Evolutionary conservation across 768 basidiomycete genomes (phyloP).

Genomic region (Xanthoconium purpureum): DNA sequence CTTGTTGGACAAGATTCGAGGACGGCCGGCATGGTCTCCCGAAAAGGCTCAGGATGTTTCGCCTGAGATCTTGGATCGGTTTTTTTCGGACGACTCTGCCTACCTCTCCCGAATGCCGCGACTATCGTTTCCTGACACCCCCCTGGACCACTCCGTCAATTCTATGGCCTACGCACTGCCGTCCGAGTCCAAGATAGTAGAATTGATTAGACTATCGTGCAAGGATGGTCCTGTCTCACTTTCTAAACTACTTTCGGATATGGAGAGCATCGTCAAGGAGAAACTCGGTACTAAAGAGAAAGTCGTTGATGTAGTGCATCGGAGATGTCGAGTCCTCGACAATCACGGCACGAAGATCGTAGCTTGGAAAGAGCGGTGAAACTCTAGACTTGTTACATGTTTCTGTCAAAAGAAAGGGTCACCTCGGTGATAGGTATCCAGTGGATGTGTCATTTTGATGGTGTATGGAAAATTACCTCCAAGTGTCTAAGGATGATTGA

Average conservation of each 20-base stretch:
- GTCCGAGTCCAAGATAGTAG: conserved; percentile 68
- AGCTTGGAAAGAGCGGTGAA: conserved; percentile 25
- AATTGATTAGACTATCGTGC: conserved; percentile 44
- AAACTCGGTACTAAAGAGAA: conserved; percentile 71
- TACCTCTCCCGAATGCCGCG: conserved; percentile 45
- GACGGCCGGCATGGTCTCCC: conserved; percentile 71
- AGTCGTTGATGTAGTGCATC: conserved; percentile 68
- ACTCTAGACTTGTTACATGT: neutral
- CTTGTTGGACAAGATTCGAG: conserved; percentile 49
- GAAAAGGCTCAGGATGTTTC: conserved; percentile 57
- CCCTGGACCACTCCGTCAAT: conserved; percentile 24
- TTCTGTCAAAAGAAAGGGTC: neutral
- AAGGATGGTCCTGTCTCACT: conserved; percentile 41
- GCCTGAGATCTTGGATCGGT: conserved; percentile 53
- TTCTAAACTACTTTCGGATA: conserved; percentile 18
- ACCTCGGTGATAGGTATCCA: neutral
- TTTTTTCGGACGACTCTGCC: conserved; percentile 60
- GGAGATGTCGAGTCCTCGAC: conserved; percentile 61
- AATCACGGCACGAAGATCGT: conserved; percentile 38
- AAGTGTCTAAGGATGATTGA: conserved; percentile 19
- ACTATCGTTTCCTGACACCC: conserved; percentile 40
- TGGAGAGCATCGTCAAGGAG: conserved; percentile 25
- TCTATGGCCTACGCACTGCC: conserved; percentile 60
- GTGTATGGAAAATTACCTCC: neutral
- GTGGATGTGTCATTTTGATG: neutral